Conservation (phyloP, 495 filamentous ascomycete genomes). For the Penicillium longicatenatum region DNA sequence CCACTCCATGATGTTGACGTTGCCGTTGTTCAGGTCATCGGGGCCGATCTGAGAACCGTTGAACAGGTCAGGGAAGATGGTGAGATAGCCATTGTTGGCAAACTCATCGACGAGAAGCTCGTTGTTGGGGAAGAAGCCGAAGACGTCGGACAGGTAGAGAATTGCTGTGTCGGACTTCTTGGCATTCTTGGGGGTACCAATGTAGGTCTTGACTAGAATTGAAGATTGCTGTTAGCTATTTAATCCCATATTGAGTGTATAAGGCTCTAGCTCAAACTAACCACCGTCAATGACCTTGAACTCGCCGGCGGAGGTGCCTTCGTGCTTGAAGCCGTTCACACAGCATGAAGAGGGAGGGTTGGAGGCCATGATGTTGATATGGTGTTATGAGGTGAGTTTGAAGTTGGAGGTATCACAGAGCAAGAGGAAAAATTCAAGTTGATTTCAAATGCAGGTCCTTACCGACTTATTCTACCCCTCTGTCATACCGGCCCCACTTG, state of each 20-base stretch:
- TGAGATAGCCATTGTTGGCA: constrained; percentile 79
- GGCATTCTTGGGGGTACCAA: constrained; percentile 43
- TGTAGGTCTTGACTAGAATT: constrained; percentile 42
- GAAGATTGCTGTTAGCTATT: not conserved
- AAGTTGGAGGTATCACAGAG: not conserved
- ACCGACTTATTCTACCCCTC: not conserved
- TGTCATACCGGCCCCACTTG: not conserved
- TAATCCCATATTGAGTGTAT: not conserved
- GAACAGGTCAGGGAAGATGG: constrained; percentile 76
- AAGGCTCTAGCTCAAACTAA: constrained; percentile 26
- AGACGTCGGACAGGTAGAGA: constrained; percentile 62
- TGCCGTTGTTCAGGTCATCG: constrained; percentile 56
- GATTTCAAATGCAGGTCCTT: not conserved
- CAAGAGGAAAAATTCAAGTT: not conserved
- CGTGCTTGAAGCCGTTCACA: constrained; percentile 54
- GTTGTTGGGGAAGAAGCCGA: constrained; percentile 74
- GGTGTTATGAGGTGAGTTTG: not conserved
- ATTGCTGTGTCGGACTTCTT: constrained; percentile 45
- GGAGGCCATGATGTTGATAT: constrained; percentile 53
- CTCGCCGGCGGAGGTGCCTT: constrained; percentile 45
- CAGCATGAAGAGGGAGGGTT: constrained; percentile 60
- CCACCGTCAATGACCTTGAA: constrained; percentile 43
- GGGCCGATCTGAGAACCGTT: constrained; percentile 63
- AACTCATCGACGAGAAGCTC: constrained; percentile 83
- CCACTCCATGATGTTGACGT: constrained; percentile 66